A percentile compares a stretch with the other conserved stretches of the same genome.
phyloP scores from a whole-genome alignment of 768 basidiomycete genomes.

The Butyriboletus loyo region DNA sequence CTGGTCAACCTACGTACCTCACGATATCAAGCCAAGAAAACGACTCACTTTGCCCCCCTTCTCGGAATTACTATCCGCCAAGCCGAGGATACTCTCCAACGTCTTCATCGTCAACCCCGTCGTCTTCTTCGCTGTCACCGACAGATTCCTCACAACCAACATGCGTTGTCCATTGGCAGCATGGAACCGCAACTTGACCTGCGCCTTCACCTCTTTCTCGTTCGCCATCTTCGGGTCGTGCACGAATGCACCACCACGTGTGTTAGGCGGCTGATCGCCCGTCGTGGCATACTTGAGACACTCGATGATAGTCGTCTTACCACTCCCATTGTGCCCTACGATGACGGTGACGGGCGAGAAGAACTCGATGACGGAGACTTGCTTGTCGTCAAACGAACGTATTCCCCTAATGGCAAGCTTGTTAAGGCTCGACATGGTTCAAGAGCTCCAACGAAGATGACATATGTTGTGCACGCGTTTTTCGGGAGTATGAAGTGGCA shows the following conservation, averaged over 20 bases:
- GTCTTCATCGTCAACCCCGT: conserved; percentile 96
- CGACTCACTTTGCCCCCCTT: conserved; percentile 69
- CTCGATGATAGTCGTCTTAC: conserved; percentile 99
- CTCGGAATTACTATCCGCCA: conserved; percentile 62
- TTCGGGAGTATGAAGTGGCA: not conserved
- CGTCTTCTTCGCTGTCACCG: conserved; percentile 91
- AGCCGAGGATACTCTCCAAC: conserved; percentile 82
- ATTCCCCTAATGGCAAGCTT: conserved; percentile 94
- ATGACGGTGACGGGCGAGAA: conserved; percentile 98
- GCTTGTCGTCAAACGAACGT: conserved; percentile 95
- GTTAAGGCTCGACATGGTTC: conserved; percentile 70
- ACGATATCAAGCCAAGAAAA: too few species aligned
- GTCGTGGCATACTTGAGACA: conserved; percentile 99
- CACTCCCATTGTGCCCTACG: conserved; percentile 96
- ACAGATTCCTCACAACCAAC: conserved; percentile 86
- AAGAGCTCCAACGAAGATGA: not conserved
- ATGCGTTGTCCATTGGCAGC: conserved; percentile 88
- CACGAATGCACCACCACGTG: conserved; percentile 96
- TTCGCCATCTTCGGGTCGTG: conserved; percentile 99
- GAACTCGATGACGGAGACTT: conserved; percentile 91
- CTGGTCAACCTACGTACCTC: not conserved
- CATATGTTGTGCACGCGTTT: not conserved
- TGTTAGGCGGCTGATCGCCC: conserved; percentile 95
- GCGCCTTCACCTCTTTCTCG: conserved; percentile 98
- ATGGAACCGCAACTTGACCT: conserved; percentile 91